A percentile compares a stretch with the other conserved stretches of the same genome.
Evolutionary conservation across 2,329 filamentous ascomycete genomes (phyloP).

Genomic region (Aspergillus versicolor): DNA sequence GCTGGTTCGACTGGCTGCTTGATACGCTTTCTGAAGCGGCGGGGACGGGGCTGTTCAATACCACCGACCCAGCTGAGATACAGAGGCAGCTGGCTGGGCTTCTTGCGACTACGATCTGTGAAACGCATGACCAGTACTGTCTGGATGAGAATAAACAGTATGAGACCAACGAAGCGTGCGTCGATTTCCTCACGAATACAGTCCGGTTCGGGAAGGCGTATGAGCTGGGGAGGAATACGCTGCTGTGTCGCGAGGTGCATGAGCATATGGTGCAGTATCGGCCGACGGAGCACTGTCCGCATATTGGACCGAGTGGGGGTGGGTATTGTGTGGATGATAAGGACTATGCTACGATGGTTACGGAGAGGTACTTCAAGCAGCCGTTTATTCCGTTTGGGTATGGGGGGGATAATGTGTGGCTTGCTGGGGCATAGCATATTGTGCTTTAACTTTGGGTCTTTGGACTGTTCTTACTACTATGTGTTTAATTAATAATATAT

Average conservation of each 20-base stretch:
- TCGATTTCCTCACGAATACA: slow-evolving; percentile 19
- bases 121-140: slow-evolving; percentile 22
- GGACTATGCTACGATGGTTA: slow-evolving; percentile 22
- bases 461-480: too few relatives aligned
- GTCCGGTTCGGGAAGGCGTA: slow-evolving; percentile 25
- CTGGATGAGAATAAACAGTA: slow-evolving; percentile 24
- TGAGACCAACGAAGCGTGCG: slow-evolving; percentile 14
- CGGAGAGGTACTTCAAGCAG: slow-evolving; percentile 23
- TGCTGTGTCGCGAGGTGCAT: slow-evolving; percentile 30
- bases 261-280: slow-evolving; percentile 30
- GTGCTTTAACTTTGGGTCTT: too few relatives aligned
- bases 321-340: slow-evolving; percentile 30
- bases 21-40: slow-evolving; percentile 16
- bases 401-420: slow-evolving; percentile 21
- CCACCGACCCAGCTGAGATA: slow-evolving; percentile 3
- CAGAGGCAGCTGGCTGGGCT: slow-evolving; percentile 2
- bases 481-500: too few relatives aligned
- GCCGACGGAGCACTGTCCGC: slow-evolving; percentile 26
- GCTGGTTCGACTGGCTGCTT: slow-evolving; percentile 25
- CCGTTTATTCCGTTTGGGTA: slow-evolving; percentile 27
- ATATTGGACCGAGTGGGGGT: slow-evolving; percentile 28
- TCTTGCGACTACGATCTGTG: slow-evolving; percentile 22
- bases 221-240: slow-evolving; percentile 26
- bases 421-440: neutral
- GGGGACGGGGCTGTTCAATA: slow-evolving; percentile 18